Evolutionary conservation across 2,329 filamentous ascomycete genomes (phyloP), one percentile per base, ranked within the genome.

Genomic region (Trichoderma lentiforme): DNA sequence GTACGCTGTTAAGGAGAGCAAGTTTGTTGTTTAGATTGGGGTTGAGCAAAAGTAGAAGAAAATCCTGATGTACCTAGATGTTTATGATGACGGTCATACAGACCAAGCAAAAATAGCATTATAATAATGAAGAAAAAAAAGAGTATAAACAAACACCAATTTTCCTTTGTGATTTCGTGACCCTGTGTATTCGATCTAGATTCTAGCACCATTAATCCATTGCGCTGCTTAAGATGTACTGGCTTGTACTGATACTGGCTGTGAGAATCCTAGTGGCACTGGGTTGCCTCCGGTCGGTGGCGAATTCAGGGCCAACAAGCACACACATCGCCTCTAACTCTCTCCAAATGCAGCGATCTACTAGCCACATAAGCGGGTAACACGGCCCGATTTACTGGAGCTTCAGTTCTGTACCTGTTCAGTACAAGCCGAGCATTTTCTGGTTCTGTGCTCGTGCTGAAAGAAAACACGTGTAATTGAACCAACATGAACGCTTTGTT

Each of bases 1-100:
- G 81, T 97, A 91, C 78, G 84, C 85, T 71, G 86, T 86, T 76
- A 86, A 90, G 84, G 84, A 90, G 76, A 91, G 88, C 83, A 86
- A 89, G 80, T 91, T 90, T 75, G 72, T 81, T 73, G 56, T 70
- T 53, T 70, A 62, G 2, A 34, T 15, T 14, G 32, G 34, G 9
- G 47, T 39, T 34, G 30, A 11, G 51, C 24, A n/a, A 67, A 58
- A 57, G 39, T 26, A 39, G 26, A n/a, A 39, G 6, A 4, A 12
- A 28, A 56, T 18, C 14, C 21, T n/a, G 21, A 66, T 66, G 30
- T 61, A 36, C 30, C 32, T 61, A 24, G 32, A 21, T 43, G 39
- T 24, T 61, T 39, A 39, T 61, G 58, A 61, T 24, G 32, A 57
- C 1, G 32, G 64, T 30, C 51, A 21, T 28, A 30, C n/a, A 58